Base-by-base conservation (phyloP, 371 early-diverging fungal species). In the Apophysomyces ossiformis region DNA sequence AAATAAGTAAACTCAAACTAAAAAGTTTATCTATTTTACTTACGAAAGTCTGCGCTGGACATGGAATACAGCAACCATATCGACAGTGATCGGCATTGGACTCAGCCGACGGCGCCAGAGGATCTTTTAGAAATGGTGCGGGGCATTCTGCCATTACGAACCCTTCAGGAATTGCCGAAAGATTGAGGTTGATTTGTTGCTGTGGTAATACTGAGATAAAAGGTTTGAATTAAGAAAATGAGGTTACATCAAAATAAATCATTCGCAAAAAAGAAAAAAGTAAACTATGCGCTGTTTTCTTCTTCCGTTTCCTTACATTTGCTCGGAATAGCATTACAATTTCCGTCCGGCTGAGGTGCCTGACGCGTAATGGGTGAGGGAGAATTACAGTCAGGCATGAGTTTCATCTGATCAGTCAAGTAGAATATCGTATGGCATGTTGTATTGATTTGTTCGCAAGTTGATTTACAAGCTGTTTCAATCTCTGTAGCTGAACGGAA, bases 381-480 rank as follows among this genome's bases (percentile, higher is more conserved):
- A 21, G 68, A 66, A 21, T 69, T 71, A 60, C 88, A 88, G 41
- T 88, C 66, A 44, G 88, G 87, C 7, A 85, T 57, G 7, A 70
- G 15, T 15, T 58, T 37, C 4, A 72, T 63, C 63, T 78, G 70
- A 5, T 73, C 75, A 11, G 75, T 65, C 39, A 72, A 67, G 4
- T 60, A 64, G 45, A 88, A 79, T 9, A 79, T 69, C 0, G 68
- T 58, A 44, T 54, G 50, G 65, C 89, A 88, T 26, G 67, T 45
- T 9, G 67, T 21, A 2, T 63, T 44, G 0, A 72, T 78, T 18
- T 64, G 66, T n/a, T 79, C 58, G 59, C 89, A 88, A 18, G 83
- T 75, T 7, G 84, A 80, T 37, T 66, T 58, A 62, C 89, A 88
- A 1, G 84, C 80, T 58, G 78, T 78, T 21, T 58, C 21, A 7